Evolutionary conservation across 768 basidiomycete species (phyloP), one percentile per base, ranked within the genome.

Genomic region (Albatrellus ellisii): DNA sequence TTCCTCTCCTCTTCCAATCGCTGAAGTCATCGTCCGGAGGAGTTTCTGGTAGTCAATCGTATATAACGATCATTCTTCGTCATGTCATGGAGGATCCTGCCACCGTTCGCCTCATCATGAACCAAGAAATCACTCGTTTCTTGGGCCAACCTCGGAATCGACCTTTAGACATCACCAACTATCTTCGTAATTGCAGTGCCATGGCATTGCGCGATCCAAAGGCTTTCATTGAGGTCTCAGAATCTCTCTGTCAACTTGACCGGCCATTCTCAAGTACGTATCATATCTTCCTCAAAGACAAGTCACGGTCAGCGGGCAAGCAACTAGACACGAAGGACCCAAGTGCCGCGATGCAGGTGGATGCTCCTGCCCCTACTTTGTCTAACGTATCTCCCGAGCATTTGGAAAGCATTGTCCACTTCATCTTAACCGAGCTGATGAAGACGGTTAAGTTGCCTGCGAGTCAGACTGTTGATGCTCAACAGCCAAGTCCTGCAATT

Each of bases 61-160:
- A 90, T 57, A 73, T 90, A 41, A 77, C 79, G 31, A 84, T 82
- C 53, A 83, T 97, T 46, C 66, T 97, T n/a, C 81, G 95, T 6
- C 95, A 99, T 55, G 62, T 88, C 40, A 75, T 92, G 37, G 95
- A 99, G 60, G 87, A 91, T 48, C 53, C 67, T 2, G 55, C 62
- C 2, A 71, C 69, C 6, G 57, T 98, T 32, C 70, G 75, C 43
- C 65, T 64, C 8, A 68, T 87, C 51, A 91, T 99, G 77, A 73
- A 73, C 18, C 78, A 84, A 48, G 82, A 88, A 45, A 71, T 98
- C 54, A 82, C 77, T 51, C 73, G 79, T 2, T 90, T 82, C 63
- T 79, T 95, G 52, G 62, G 71, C 3, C 78, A 81, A 46, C 70
- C 84, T 25, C 77, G 87, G 25, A 70, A 75, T 10, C 75, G 73